Percentiles rank a stretch among this genome's conserved stretches.
These are phyloP conservation scores for Plasmodium falciparum DNA, from an alignment of 169 alveolate genomes.

Conservation along the genomic window DNA sequence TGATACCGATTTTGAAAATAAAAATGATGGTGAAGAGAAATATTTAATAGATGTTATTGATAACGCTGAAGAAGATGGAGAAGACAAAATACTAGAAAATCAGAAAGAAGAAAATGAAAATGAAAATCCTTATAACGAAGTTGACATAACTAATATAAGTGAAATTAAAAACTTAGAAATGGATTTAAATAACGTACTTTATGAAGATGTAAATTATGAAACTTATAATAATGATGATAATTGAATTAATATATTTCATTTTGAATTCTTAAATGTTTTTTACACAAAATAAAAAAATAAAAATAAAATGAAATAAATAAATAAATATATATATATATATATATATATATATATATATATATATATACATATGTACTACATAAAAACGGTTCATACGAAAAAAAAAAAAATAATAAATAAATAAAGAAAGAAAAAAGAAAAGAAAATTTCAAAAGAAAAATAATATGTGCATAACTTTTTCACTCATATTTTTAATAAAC, in stretches of 20 bases:
- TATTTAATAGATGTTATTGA: conserved; percentile 14
- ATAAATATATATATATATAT: neutral
- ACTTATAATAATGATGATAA: conserved; percentile 57
- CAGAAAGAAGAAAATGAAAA: neutral
- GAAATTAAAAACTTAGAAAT: conserved; percentile 48
- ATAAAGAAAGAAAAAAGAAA: neutral
- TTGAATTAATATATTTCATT: neutral
- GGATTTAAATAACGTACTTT: conserved; percentile 61
- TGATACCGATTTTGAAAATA: conserved; percentile 6
- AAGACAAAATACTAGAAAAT: neutral
- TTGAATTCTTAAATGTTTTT: neutral
- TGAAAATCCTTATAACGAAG: conserved; percentile 1
- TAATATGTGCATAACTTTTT: neutral
- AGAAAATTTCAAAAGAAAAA: neutral
- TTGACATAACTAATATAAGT: conserved; percentile 9
- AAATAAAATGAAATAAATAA: neutral
- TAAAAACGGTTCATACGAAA: too few species aligned
- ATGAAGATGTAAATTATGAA: conserved; percentile 51
- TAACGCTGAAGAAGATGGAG: neutral
- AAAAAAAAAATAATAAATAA: neutral
- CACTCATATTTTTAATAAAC: neutral
- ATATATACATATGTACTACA: neutral
- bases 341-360: neutral
- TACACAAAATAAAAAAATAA: neutral
- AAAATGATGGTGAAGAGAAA: conserved; percentile 25